phyloP scores from a whole-genome alignment of 441 rosid genomes.

The Macaranga tanarius region DNA sequence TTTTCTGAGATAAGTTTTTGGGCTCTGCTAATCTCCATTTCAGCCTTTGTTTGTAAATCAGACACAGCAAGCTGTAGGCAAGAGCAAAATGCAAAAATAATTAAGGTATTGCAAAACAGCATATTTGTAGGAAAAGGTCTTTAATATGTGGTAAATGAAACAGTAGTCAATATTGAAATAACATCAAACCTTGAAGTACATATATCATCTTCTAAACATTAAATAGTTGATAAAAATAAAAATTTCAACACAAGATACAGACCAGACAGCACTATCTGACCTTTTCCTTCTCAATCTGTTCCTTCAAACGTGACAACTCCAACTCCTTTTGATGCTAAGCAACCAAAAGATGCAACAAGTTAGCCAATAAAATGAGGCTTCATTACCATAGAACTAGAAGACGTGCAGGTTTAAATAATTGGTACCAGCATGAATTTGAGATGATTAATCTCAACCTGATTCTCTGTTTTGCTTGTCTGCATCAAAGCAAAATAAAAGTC shows the following conservation, averaged over 20 bases:
- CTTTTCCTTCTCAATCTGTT: slow-evolving; percentile 82
- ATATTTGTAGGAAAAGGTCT: not conserved
- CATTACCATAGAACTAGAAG: slow-evolving; percentile 12
- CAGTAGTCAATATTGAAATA: not conserved
- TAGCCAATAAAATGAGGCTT: slow-evolving; percentile 9
- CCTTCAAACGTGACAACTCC: slow-evolving; percentile 70
- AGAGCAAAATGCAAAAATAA: slow-evolving; percentile 6
- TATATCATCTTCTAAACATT: not conserved
- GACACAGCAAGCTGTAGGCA: slow-evolving; percentile 56
- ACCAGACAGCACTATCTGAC: slow-evolving; percentile 33
- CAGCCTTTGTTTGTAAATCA: slow-evolving; percentile 65
- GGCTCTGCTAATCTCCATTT: slow-evolving; percentile 66
- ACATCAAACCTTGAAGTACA: slow-evolving; percentile 1
- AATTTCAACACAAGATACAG: not conserved
- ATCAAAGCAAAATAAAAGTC: slow-evolving; percentile 29
- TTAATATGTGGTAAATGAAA: not conserved
- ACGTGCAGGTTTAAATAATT: slow-evolving; percentile 8
- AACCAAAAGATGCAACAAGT: slow-evolving; percentile 30
- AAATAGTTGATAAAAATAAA: not conserved
- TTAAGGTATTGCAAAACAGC: not conserved
- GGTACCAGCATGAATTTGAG: slow-evolving; percentile 78
- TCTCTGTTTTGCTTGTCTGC: slow-evolving; percentile 48
- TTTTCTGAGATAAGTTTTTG: slow-evolving; percentile 63
- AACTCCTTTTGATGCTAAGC: slow-evolving; percentile 74
- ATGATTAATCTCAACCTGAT: slow-evolving; percentile 51